Percentiles rank a stretch among this genome's conserved stretches.
phyloP scores from a whole-genome alignment of 305 asterid species.

The Withania somnifera region DNA sequence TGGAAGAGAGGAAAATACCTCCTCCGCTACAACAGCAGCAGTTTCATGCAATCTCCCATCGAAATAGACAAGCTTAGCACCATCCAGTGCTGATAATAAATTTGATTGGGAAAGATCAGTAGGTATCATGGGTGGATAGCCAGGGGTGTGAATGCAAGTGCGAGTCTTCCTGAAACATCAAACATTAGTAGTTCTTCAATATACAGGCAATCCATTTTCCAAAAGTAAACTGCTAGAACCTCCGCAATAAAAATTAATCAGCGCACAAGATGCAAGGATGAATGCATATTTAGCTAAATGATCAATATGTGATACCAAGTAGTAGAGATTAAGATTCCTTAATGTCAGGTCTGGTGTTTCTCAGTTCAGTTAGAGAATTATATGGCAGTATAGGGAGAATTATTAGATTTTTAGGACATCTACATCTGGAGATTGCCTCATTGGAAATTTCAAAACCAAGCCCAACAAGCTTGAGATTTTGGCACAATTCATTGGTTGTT shows the following conservation, averaged over 20 bases:
- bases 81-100: slow-evolving; percentile 54
- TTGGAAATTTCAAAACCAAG: neutral
- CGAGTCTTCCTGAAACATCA: slow-evolving; percentile 75
- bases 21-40: slow-evolving; percentile 67
- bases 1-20: slow-evolving; percentile 41
- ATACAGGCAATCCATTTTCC: neutral
- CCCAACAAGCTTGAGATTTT: neutral
- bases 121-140: slow-evolving; percentile 87
- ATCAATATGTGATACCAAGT: neutral
- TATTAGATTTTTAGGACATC: neutral
- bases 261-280: neutral
- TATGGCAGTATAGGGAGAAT: neutral
- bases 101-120: slow-evolving; percentile 57
- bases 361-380: neutral
- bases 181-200: neutral
- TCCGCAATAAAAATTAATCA: neutral
- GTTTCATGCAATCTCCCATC: slow-evolving; percentile 82
- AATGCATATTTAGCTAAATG: neutral
- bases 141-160: slow-evolving; percentile 95
- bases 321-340: neutral
- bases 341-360: neutral
- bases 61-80: slow-evolving; percentile 61
- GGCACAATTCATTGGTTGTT: neutral
- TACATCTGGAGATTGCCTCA: neutral
- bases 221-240: neutral